These are phyloP conservation scores for Scutellaria galericulata DNA, from an alignment of 257 asterid species.

Conservation along the genomic window DNA sequence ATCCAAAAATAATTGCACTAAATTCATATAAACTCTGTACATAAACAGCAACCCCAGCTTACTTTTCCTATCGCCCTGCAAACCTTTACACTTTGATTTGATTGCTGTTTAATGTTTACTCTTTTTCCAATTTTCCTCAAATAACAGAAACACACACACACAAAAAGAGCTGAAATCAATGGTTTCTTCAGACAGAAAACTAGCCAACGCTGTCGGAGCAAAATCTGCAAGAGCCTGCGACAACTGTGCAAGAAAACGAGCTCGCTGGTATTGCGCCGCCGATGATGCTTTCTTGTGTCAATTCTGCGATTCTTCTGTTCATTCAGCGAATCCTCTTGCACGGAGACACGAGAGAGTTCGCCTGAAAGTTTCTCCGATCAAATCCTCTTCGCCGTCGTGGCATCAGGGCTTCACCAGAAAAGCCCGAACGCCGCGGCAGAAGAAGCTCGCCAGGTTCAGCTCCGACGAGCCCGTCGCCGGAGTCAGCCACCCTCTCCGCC, in stretches of 20 bases:
- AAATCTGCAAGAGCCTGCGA: conserved; percentile 81
- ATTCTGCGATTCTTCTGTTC: conserved; percentile 71
- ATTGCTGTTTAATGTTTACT: conserved; percentile 2
- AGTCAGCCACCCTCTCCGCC: conserved; percentile 36
- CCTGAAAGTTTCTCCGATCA: conserved; percentile 50
- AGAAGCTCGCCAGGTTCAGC: conserved; percentile 35
- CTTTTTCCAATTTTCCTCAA: background rate
- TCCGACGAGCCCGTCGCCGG: background rate
- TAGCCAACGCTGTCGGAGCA: conserved; percentile 63
- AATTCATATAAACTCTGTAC: conserved; percentile 3
- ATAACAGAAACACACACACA: background rate
- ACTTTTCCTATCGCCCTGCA: conserved; percentile 23
- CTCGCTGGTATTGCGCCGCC: conserved; percentile 79
- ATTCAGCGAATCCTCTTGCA: conserved; percentile 81
- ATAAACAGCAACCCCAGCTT: conserved; percentile 27
- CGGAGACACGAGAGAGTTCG: conserved; percentile 79
- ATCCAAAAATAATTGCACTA: conserved; percentile 53
- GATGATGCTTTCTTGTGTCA: conserved; percentile 91
- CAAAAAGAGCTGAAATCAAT: conserved; percentile 25
- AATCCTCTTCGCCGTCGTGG: conserved; percentile 56
- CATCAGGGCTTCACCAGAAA: conserved; percentile 66
- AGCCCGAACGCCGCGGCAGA: conserved; percentile 66
- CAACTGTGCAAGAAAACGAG: conserved; percentile 62
- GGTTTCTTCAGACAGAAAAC: conserved; percentile 52
- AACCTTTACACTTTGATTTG: conserved; percentile 29